phyloP scores from a whole-genome alignment of 108 stramenopile species.

The Pseudonitzschia delicatissima region DNA sequence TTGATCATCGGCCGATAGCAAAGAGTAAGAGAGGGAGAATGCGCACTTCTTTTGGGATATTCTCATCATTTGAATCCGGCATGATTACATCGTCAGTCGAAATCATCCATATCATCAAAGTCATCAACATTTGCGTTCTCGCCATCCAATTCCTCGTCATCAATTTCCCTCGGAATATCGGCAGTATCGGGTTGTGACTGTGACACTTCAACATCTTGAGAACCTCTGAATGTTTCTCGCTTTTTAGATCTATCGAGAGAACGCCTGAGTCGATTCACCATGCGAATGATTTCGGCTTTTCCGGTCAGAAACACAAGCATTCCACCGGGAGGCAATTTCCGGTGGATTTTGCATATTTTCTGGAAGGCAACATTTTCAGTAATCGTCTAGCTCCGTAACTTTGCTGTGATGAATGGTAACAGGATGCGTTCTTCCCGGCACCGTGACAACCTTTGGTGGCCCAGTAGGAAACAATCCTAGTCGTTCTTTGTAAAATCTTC shows the following conservation, averaged over 20 bases:
- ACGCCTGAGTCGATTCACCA: conserved; percentile 67
- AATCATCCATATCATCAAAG: conserved; percentile 33
- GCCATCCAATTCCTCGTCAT: conserved; percentile 85
- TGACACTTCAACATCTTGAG: neutral
- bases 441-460: conserved; percentile 74
- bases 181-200: neutral
- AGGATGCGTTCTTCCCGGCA: conserved; percentile 90
- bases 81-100: conserved; percentile 31
- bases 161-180: conserved; percentile 64
- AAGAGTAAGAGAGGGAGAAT: conserved; percentile 89
- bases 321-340: conserved; percentile 86
- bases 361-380: conserved; percentile 75
- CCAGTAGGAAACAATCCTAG: conserved; percentile 72
- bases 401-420: conserved; percentile 96
- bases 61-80: conserved; percentile 37
- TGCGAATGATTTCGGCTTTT: conserved; percentile 88
- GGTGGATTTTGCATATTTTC: conserved; percentile 88
- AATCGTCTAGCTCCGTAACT: conserved; percentile 92
- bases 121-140: conserved; percentile 36
- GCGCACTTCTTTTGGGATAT: conserved; percentile 52
- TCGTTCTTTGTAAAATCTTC: conserved; percentile 89
- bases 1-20: conserved; percentile 91
- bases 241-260: conserved; percentile 26
- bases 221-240: neutral
- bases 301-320: conserved; percentile 98